These are phyloP conservation scores for Yamadazyma insecticola DNA, from an alignment of 805 yeast species.

Conservation along the genomic window DNA sequence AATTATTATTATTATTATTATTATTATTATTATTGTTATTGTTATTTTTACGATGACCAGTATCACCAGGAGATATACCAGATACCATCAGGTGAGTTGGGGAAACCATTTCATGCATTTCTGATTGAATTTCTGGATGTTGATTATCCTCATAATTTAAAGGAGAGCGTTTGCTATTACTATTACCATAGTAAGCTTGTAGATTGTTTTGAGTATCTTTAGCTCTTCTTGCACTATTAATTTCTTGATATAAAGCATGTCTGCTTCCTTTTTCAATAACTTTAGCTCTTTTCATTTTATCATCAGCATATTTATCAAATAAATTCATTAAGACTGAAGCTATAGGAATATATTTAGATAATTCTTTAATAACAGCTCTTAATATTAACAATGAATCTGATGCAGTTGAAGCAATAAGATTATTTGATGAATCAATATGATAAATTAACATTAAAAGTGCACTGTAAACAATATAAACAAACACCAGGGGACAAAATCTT, in stretches of 20 bases:
- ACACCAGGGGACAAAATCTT: constrained; percentile 52
- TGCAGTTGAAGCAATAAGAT: constrained; percentile 38
- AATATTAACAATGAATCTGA: constrained; percentile 37
- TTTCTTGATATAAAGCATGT: constrained; percentile 36
- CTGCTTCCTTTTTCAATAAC: constrained; percentile 35
- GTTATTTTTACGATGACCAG: constrained; percentile 9
- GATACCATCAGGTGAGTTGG: constrained; percentile 17
- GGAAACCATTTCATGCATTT: constrained; percentile 8
- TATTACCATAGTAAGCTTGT: constrained; percentile 14
- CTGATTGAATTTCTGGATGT: constrained; percentile 3
- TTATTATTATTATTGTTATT: too few species aligned
- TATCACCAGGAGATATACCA: constrained; percentile 25
- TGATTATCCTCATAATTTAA: constrained; percentile 2
- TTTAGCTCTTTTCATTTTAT: constrained; percentile 36
- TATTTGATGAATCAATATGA: constrained; percentile 49
- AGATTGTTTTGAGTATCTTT: constrained; percentile 16
- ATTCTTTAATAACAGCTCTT: constrained; percentile 34
- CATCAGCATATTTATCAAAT: constrained; percentile 40
- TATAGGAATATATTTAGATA: constrained; percentile 34
- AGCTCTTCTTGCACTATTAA: constrained; percentile 20
- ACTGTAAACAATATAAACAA: constrained; percentile 54
- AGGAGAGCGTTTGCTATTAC: too few species aligned
- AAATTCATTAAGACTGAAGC: constrained; percentile 32
- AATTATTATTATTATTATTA: too few species aligned
- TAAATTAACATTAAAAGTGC: constrained; percentile 70